Conservation (phyloP, 2,329 filamentous ascomycete genomes). For the Colletotrichum sp. region DNA sequence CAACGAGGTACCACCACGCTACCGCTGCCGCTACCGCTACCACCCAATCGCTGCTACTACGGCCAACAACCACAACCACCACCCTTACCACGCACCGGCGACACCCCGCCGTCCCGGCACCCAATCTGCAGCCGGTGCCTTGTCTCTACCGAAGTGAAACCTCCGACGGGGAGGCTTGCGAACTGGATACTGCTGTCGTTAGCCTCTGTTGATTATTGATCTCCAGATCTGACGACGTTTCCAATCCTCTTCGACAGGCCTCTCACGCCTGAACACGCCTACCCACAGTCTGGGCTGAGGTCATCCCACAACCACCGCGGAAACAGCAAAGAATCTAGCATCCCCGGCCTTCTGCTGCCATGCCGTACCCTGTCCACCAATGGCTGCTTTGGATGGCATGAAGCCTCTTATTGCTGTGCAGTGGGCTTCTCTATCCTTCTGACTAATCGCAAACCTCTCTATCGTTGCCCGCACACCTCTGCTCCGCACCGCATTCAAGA, state of each 20-base stretch:
- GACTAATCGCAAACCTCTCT: constrained; percentile 12
- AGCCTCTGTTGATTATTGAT: neutral
- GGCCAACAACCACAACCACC: neutral
- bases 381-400: neutral
- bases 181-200: neutral
- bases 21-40: neutral
- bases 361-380: neutral
- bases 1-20: neutral
- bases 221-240: neutral
- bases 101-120: constrained; percentile 12
- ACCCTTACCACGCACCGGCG: neutral
- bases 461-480: neutral
- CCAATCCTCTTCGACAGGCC: neutral
- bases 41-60: neutral
- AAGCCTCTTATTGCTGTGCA: constrained; percentile 2
- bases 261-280: neutral
- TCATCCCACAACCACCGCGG: neutral
- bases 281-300: neutral
- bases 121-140: constrained; percentile 13
- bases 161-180: constrained; percentile 8
- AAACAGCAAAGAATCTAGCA: neutral
- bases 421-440: neutral
- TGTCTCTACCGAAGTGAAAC: constrained; percentile 20
- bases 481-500: neutral
- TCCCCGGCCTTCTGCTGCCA: neutral